Evolutionary conservation across 2,329 filamentous ascomycete species (phyloP), one percentile per base, ranked within the genome.

Genomic region (Hyphodiscus sp.): DNA sequence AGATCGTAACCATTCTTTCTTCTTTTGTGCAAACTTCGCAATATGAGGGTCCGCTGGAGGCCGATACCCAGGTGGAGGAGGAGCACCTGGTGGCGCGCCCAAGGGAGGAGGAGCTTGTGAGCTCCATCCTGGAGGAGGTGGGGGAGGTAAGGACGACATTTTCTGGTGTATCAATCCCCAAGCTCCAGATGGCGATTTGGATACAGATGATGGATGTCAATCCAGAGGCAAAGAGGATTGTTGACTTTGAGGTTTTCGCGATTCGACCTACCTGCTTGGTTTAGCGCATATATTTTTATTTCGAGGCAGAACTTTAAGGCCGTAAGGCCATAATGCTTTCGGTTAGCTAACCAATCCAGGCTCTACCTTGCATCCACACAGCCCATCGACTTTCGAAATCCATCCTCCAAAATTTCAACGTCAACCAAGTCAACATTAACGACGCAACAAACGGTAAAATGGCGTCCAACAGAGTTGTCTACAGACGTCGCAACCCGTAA

Each of bases 21-120:
- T 99, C 80, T 97, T 99, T 73, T 96, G 89, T 54, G 91, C 89
- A 67, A 96, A 95, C 75, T 99, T 99, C 50, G 91, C 91, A 66
- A 89, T 80, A 61, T 91, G 89, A 45, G 91, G 86, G 68, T 97
- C 86, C 61, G 84, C 80, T 20, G 86, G 82, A 44, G 91, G 90
- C 59, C 84, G 84, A 70, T 91, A 95, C 42, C 90, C 90, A 23
- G 91, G 91, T 20, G 91, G 91, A 50, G 91, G 90, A 58, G 91
- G 91, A 52, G 75, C 74, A 52, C 70, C 69, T 33, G 70, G 68
- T 58, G 70, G 69, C 56, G 68, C 66, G 60, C 69, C 76, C 66
- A 76, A 65, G 58, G 76, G 73, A 49, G 75, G 75, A 63, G 76
- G 74, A 60, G 74, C 73, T 58, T 71, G 70, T 56, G 75, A 74